Conservation (phyloP, 345 rosid genomes). For the Microcos paniculata region DNA sequence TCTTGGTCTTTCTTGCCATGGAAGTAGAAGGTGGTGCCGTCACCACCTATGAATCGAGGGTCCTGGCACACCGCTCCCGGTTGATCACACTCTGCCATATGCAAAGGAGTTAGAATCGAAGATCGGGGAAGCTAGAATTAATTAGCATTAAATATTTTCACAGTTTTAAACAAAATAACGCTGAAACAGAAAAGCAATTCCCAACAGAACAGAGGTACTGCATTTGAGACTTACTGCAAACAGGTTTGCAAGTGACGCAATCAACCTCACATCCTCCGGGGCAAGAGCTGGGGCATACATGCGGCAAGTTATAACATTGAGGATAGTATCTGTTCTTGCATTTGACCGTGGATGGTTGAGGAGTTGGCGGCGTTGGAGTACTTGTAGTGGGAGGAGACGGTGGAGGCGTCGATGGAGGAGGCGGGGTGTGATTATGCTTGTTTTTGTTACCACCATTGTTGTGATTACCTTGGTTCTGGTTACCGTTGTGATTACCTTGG, state of each 20-base stretch:
- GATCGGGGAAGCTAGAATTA: no score
- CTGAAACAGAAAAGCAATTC: no score
- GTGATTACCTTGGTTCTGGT: no score
- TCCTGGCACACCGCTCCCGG: conserved; percentile 66
- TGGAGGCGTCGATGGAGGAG: background rate
- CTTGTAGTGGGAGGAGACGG: background rate
- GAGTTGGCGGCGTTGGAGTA: no score
- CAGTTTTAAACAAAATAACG: no score
- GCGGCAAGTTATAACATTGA: conserved; percentile 43
- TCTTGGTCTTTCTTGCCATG: conserved; percentile 59
- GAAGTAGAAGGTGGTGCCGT: conserved; percentile 69
- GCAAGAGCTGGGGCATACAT: conserved; percentile 47
- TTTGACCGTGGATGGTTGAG: background rate
- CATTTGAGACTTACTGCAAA: conserved; percentile 29
- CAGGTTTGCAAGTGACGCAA: conserved; percentile 60
- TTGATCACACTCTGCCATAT: conserved; percentile 47
- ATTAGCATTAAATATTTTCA: no score
- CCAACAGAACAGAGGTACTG: no score
- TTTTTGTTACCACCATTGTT: no score
- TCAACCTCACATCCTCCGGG: conserved; percentile 54
- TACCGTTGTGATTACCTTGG: no score
- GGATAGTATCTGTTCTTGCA: conserved; percentile 39
- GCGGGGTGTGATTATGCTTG: no score
- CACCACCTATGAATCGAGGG: conserved; percentile 65
- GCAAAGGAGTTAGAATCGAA: background rate